Percentiles rank a stretch among this genome's conserved stretches.
phyloP scores from a whole-genome alignment of 2,329 filamentous ascomycete genomes.

The Xylariomycetidae sp. region DNA sequence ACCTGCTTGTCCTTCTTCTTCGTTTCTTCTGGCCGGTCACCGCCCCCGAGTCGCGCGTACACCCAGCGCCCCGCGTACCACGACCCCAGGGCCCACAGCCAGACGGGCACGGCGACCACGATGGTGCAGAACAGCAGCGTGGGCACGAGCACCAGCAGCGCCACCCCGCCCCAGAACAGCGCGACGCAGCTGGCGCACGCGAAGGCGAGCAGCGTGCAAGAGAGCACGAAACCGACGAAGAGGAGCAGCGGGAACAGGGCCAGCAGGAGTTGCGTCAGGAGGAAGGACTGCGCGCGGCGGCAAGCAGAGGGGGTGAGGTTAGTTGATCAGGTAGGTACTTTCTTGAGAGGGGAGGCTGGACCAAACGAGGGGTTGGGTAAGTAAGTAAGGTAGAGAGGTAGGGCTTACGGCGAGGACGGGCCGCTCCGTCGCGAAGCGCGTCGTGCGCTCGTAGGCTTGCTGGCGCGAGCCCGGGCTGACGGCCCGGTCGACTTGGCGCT shows the following conservation, averaged over 20 bases:
- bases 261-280: constrained; percentile 58
- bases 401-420: constrained; percentile 63
- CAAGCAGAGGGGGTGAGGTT: neutral
- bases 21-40: constrained; percentile 8
- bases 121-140: constrained; percentile 62
- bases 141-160: constrained; percentile 61
- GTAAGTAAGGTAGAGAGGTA: neutral
- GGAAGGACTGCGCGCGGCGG: constrained; percentile 51
- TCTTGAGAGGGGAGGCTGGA: neutral
- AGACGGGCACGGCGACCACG: constrained; percentile 56
- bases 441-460: constrained; percentile 45
- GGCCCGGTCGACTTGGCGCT: constrained; percentile 40
- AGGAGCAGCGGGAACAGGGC: constrained; percentile 61
- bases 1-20: constrained; percentile 10
- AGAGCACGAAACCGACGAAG: constrained; percentile 61
- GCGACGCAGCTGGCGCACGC: constrained; percentile 58
- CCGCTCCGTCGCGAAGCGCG: constrained; percentile 53
- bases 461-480: constrained; percentile 57
- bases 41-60: constrained; percentile 27
- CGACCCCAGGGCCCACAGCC: constrained; percentile 59
- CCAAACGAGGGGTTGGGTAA: neutral
- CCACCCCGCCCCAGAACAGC: constrained; percentile 61
- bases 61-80: constrained; percentile 46
- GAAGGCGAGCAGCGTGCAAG: constrained; percentile 56
- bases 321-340: constrained; percentile 3